Evolutionary conservation across 345 rosid genomes (phyloP).

Genomic region (sweet orange (Citrus sinensis)): DVS_A1.0 CM039161.1:11409001-11409500

Average conservation of each 20-base stretch:
- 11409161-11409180: conserved; percentile 72
- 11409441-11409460: conserved; percentile 65
- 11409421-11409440: conserved; percentile 58
- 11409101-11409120: conserved; percentile 59
- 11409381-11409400: conserved; percentile 47
- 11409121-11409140: conserved; percentile 61
- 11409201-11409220: neutral
- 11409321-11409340: neutral
- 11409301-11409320: neutral
- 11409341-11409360: neutral
- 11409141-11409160: conserved; percentile 69
- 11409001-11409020: neutral
- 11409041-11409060: neutral
- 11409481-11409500: conserved; percentile 66
- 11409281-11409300: neutral
- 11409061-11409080: conserved; percentile 37
- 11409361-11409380: neutral
- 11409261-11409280: neutral
- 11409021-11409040: conserved; percentile 2
- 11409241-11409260: neutral
- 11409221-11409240: neutral
- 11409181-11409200: neutral
- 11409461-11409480: conserved; percentile 57
- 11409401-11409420: conserved; percentile 67
- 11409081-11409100: conserved; percentile 58